Conservation (phyloP, 768 basidiomycete genomes). For the Floccularia luteovirens region DNA sequence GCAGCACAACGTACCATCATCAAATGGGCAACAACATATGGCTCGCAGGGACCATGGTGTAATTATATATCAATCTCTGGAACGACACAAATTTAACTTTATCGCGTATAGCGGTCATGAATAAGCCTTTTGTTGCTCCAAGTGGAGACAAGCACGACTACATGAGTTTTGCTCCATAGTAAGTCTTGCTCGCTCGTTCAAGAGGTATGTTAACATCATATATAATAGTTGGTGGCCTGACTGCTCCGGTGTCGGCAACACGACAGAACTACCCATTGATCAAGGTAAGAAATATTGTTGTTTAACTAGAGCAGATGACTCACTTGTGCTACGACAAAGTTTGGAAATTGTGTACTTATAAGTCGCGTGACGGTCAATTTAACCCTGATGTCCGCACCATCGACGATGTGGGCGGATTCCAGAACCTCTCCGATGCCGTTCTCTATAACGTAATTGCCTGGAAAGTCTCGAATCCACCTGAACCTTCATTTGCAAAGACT, state of each 20-base stretch:
- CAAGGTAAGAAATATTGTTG: conserved; percentile 27
- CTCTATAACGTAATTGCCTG: conserved; percentile 55
- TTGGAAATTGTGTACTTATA: conserved; percentile 53
- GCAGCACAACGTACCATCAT: conserved; percentile 40
- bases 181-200: conserved; percentile 10
- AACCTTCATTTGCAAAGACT: conserved; percentile 31
- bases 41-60: conserved; percentile 49
- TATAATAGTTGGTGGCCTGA: conserved; percentile 53
- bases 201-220: background rate
- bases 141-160: conserved; percentile 54
- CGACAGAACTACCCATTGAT: conserved; percentile 43
- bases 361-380: conserved; percentile 49
- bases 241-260: conserved; percentile 51
- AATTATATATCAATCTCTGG: conserved; percentile 11
- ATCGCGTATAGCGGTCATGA: conserved; percentile 32
- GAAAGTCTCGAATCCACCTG: conserved; percentile 28
- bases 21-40: conserved; percentile 36
- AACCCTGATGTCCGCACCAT: conserved; percentile 56
- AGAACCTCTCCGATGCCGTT: conserved; percentile 48
- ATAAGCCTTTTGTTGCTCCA: conserved; percentile 38
- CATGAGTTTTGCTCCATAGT: conserved; percentile 71
- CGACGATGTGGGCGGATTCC: conserved; percentile 48
- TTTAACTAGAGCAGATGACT: background rate
- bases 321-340: conserved; percentile 22
- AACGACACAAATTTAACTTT: background rate